Conservation (phyloP, 2,329 filamentous ascomycete genomes). For the Tolypocladium guangdongense region DNA sequence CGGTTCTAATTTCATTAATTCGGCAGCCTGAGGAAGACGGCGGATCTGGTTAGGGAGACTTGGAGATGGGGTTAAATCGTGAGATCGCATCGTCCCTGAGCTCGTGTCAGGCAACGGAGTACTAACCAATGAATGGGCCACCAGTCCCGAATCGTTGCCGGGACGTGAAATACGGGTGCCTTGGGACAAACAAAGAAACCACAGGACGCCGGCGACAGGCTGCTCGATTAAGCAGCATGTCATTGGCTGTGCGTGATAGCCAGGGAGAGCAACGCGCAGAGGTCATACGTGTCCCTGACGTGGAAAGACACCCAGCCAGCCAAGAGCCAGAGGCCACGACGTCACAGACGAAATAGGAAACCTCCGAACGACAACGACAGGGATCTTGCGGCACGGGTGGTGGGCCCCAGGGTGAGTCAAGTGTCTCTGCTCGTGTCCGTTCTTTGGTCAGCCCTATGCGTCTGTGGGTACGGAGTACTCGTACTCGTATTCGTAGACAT, state of each 20-base stretch:
- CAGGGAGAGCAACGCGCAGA: background rate
- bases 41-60: background rate
- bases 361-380: background rate
- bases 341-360: slow-evolving; percentile 2
- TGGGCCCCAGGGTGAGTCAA: background rate
- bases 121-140: background rate
- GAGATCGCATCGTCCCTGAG: background rate
- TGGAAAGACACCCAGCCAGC: background rate
- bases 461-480: no score
- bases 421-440: background rate
- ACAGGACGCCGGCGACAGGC: slow-evolving; percentile 9
- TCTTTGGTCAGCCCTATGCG: background rate
- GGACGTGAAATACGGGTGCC: slow-evolving; percentile 15
- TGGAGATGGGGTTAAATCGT: background rate
- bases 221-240: slow-evolving; percentile 13
- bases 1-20: background rate
- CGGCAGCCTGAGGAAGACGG: background rate
- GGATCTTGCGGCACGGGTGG: background rate
- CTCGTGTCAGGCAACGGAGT: background rate
- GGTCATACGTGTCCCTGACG: background rate
- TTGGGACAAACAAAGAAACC: slow-evolving; percentile 8
- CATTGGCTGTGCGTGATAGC: slow-evolving; percentile 10
- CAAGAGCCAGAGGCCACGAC: background rate
- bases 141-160: background rate
- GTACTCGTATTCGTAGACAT: no score